Percentiles rank a stretch among this genome's conserved stretches.
phyloP scores from a whole-genome alignment of 2,329 filamentous ascomycete genomes.

The Metarhizium brunneum region DNA sequence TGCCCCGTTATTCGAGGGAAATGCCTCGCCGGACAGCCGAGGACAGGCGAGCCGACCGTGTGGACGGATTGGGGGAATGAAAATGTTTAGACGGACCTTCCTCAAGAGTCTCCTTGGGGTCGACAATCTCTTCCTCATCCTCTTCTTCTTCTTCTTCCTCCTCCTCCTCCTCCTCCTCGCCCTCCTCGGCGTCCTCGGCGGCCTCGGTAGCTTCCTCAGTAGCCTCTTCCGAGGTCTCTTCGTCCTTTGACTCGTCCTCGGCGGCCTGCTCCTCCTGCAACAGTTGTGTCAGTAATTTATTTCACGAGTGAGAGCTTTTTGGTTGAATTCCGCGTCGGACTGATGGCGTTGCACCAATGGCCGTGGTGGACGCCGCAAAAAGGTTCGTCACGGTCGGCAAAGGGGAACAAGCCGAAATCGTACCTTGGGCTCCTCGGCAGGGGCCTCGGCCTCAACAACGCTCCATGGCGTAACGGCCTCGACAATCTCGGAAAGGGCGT shows the following conservation, averaged over 20 bases:
- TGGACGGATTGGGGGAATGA: not conserved
- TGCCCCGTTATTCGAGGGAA: not conserved
- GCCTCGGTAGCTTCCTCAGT: constrained; percentile 23
- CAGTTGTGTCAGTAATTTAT: not conserved
- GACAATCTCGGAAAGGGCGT: constrained; percentile 53
- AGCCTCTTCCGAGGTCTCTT: constrained; percentile 14
- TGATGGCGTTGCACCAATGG: not conserved
- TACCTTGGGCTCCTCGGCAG: constrained; percentile 55
- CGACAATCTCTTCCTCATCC: constrained; percentile 75
- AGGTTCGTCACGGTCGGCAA: not conserved
- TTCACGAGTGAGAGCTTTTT: not conserved
- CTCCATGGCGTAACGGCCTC: constrained; percentile 58
- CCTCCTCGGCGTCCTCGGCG: constrained; percentile 38
- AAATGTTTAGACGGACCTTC: constrained; percentile 59
- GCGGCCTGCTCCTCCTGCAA: constrained; percentile 27
- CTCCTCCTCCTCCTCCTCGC: constrained; percentile 45
- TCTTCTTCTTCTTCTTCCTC: constrained; percentile 62
- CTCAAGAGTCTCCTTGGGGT: constrained; percentile 80
- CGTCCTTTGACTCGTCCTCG: constrained; percentile 47
- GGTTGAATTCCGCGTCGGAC: not conserved
- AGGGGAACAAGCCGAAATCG: constrained; percentile 10
- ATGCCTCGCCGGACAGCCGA: constrained; percentile 2
- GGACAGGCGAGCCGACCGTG: not conserved
- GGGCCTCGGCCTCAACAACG: constrained; percentile 56
- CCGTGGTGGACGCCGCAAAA: not conserved